These are phyloP conservation scores for Colletotrichum eleusines DNA, from an alignment of 2,329 filamentous ascomycete genomes.

Conservation along the genomic window DNA sequence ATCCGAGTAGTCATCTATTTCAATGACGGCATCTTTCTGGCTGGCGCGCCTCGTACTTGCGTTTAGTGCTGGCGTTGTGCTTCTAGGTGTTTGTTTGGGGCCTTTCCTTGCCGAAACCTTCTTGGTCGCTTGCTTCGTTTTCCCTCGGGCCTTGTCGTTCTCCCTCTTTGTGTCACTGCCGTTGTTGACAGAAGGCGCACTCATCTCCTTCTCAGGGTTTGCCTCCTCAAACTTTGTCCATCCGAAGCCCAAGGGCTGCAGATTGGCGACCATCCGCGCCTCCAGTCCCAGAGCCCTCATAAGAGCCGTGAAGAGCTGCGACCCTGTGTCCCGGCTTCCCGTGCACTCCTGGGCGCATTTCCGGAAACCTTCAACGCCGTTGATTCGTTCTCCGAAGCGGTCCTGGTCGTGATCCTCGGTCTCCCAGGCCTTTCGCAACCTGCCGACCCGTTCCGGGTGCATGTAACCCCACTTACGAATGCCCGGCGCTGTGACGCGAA, in stretches of 20 bases:
- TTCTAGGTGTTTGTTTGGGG: constrained; percentile 16
- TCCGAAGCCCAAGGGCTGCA: constrained; percentile 90
- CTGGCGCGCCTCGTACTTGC: constrained; percentile 15
- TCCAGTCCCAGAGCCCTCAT: constrained; percentile 85
- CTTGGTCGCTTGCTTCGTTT: constrained; percentile 44
- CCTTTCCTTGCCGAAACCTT: constrained; percentile 23
- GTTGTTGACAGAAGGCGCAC: background rate
- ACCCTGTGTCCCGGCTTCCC: constrained; percentile 88
- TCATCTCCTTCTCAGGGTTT: constrained; percentile 59
- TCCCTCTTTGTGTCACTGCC: constrained; percentile 38
- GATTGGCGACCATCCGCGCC: constrained; percentile 82
- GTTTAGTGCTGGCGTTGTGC: constrained; percentile 15
- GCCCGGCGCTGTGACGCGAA: constrained; percentile 80
- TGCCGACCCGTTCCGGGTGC: constrained; percentile 78
- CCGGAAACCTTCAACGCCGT: constrained; percentile 75
- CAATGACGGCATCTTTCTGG: constrained; percentile 16
- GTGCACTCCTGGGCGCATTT: constrained; percentile 75
- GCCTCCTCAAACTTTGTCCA: constrained; percentile 91
- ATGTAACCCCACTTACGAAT: constrained; percentile 93
- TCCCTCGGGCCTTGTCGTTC: constrained; percentile 26
- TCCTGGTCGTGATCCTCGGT: constrained; percentile 71
- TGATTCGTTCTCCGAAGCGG: constrained; percentile 81
- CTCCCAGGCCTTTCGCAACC: constrained; percentile 78
- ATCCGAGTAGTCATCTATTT: constrained; percentile 33
- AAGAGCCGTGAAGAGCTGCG: constrained; percentile 90